These are phyloP conservation scores for Lentinula edodes DNA, from an alignment of 768 basidiomycete genomes.

Conservation along the genomic window DNA sequence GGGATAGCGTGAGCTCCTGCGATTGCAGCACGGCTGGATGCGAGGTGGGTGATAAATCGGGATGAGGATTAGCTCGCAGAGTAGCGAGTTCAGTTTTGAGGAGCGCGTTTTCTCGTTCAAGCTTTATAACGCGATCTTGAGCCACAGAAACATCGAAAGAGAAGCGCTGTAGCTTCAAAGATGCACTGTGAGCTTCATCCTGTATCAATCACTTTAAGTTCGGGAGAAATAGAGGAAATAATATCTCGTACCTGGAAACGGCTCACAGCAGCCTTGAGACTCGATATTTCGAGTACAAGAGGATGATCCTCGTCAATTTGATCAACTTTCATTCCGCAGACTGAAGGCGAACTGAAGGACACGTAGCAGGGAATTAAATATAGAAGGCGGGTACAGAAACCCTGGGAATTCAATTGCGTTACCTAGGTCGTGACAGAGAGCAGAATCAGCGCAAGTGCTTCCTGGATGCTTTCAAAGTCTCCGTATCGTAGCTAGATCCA, in stretches of 20 bases:
- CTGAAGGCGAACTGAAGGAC: not conserved
- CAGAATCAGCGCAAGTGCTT: no score
- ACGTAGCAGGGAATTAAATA: not conserved
- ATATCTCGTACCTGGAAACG: slow-evolving; percentile 40
- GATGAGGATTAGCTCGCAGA: slow-evolving; percentile 50
- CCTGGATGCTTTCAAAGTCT: no score
- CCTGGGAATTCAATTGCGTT: not conserved
- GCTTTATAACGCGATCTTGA: slow-evolving; percentile 37
- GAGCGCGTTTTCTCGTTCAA: slow-evolving; percentile 56
- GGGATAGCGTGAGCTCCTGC: slow-evolving; percentile 58
- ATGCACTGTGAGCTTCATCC: slow-evolving; percentile 67
- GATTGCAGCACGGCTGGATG: slow-evolving; percentile 26
- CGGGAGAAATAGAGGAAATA: not conserved
- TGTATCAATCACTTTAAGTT: slow-evolving; percentile 19
- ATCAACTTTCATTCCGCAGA: slow-evolving; percentile 15
- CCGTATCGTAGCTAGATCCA: no score
- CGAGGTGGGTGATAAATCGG: slow-evolving; percentile 21
- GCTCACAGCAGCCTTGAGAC: slow-evolving; percentile 38
- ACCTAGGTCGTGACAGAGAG: no score
- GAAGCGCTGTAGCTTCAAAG: slow-evolving; percentile 61
- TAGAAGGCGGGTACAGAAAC: not conserved
- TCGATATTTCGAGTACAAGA: slow-evolving; percentile 38
- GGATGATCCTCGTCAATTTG: slow-evolving; percentile 33
- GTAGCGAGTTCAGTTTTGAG: slow-evolving; percentile 49
- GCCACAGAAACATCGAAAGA: slow-evolving; percentile 48